Conservation (phyloP, 352 stramenopile species). For the Globisporangium irregulare region DNA sequence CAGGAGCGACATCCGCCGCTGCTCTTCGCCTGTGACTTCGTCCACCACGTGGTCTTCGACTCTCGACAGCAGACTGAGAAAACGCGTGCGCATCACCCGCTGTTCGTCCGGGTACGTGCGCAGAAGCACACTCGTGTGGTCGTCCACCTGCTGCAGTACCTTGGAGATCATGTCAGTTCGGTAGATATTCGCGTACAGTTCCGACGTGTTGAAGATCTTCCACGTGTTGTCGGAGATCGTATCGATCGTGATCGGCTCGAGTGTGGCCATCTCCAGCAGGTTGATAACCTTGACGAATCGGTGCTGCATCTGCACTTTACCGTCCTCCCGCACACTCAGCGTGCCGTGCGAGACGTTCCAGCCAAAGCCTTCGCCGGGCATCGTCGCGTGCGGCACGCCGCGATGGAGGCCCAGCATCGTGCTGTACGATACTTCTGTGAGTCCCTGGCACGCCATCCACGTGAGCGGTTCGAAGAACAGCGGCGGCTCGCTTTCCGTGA, state of each 20-base stretch:
- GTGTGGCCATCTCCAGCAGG: constrained; percentile 18
- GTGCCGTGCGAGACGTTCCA: constrained; percentile 12
- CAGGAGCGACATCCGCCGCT: constrained; percentile 30
- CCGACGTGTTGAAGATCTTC: constrained; percentile 34
- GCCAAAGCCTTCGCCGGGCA: constrained; percentile 6
- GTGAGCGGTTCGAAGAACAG: constrained; percentile 13
- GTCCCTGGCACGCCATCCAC: constrained; percentile 8
- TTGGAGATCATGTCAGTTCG: constrained; percentile 34
- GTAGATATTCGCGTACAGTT: constrained; percentile 41
- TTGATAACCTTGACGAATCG: constrained; percentile 36
- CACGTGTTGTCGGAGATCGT: constrained; percentile 30
- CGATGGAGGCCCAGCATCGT: constrained; percentile 6
- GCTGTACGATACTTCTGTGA: constrained; percentile 3
- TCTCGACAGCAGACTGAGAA: constrained; percentile 28
- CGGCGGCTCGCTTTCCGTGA: constrained; percentile 13
- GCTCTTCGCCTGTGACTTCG: constrained; percentile 15
- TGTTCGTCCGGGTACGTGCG: constrained; percentile 39
- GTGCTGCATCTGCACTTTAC: constrained; percentile 29
- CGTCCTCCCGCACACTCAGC: not conserved
- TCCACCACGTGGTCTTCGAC: constrained; percentile 33
- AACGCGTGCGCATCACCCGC: constrained; percentile 28
- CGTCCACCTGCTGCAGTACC: constrained; percentile 39
- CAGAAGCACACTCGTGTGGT: constrained; percentile 35
- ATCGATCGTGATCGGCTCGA: constrained; percentile 28
- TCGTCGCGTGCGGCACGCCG: not conserved